Evolutionary conservation across 2,329 filamentous ascomycete species (phyloP), one percentile per base, ranked within the genome.

Genomic region (Exserohilum rostratum): DNA sequence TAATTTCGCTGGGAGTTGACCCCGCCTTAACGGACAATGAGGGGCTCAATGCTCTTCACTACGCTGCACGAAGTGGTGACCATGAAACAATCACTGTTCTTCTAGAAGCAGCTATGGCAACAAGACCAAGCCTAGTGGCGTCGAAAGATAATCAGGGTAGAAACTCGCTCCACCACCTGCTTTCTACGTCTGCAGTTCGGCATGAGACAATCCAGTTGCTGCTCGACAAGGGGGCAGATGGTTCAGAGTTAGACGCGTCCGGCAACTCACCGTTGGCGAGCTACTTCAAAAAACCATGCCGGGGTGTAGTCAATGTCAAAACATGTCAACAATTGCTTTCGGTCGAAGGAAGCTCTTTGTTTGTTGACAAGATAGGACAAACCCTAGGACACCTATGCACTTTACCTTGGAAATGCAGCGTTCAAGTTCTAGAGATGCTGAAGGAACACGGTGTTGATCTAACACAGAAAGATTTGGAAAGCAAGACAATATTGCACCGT

Each of bases 21-120:
- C 20, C 30, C 25, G 34, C 35, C 29, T 55, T 44, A 10, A 37
- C 48, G 20, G 51, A 58, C 27, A 22, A 33, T 40, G 27, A 53
- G 27, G 52, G 55, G 10, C 55, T 58, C 40, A 52, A 58, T 34
- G 44, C 51, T 43, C 52, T 58, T 50, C 55, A 58, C 34, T 35
- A 58, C 40, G 51, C 55, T 35, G 48, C 55, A 25, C 48, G 25
- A n/a, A 58, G 51, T 53, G 35, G 51, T 34, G 39, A 53, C 25
- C 15, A 43, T 39, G 22, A 50, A 43, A 58, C 45, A 34, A 55
- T 55, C 20, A 22, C 18, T 13, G 7, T 53, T 25, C 37, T 58
- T 43, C 52, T 55, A 29, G 25, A 53, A 29, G 33, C 43, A 43
- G 10, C 43, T 47, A 0, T 20, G 27, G 6, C 27, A 47, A 53